Base-by-base conservation (phyloP, 225 moss, liverwort and hornwort species). In the Polytrichum commune region DNA sequence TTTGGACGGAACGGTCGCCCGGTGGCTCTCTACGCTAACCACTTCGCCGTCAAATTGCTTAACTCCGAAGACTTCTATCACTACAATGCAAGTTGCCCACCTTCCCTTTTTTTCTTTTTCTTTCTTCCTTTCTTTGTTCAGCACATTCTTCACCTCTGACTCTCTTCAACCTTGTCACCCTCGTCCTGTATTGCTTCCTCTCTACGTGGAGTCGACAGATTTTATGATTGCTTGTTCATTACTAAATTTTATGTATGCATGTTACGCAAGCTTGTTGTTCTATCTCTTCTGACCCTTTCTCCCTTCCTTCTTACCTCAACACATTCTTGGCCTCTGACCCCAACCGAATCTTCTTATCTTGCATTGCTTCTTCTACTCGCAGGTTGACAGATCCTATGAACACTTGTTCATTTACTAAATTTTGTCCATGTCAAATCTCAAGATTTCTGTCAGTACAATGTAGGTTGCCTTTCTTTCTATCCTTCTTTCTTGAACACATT, bases 381-480 rank as follows among this genome's bases (percentile, higher is more conserved):
- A 38, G 38, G 38, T 38, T 10, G 38, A 38, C 8, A 8, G 20
- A 8, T 58, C 22, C n/a, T 58, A 23, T 23, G 23, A 58, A 23
- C 19, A 58, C n/a, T 58, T 58, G 24, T 22, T 24, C n/a, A 6
- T 58, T 58, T 20, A 22, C 26, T 23, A 25, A 22, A 9, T 58
- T 58, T 7, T 23, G 6, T 23, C n/a, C 6, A 24, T 46, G 46
- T 30, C 1, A 78, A 78, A 13, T 68, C 70, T 1, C 76, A 72
- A 9, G 89, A 85, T 5, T 85, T 89, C 1, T 81, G 29, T 38
- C 85, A 89, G 5, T 89, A 89, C 70, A 83, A 83, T 75, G 89
- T 85, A 76, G 65, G 62, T 20, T 63, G 24, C 26, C 9, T 38
- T 46, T 16, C 16, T 46, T 46, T 16, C 7, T 6, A 1, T 6